These are phyloP conservation scores for Schizophyllum amplum DNA, from an alignment of 1,284 basidiomycete species.

Conservation along the genomic window DNA sequence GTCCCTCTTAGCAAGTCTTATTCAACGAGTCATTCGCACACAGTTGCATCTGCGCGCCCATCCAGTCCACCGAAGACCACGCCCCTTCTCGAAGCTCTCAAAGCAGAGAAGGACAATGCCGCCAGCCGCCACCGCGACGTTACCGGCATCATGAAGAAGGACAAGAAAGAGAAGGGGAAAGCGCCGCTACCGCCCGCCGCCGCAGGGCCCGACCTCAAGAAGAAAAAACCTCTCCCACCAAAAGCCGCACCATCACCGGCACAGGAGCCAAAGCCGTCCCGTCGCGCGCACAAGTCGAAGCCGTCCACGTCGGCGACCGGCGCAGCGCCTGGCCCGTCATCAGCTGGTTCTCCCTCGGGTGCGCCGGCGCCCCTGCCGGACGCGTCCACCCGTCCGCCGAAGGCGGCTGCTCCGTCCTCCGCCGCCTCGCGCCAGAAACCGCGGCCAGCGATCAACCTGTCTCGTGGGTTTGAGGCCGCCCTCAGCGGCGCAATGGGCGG, in stretches of 20 bases:
- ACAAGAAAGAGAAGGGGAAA: conserved; percentile 3
- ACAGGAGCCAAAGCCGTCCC: conserved; percentile 1
- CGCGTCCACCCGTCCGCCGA: conserved; percentile 13
- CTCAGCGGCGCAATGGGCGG: conserved; percentile 35
- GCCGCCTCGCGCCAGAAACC: conserved; percentile 28
- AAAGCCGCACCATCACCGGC: conserved; percentile 20
- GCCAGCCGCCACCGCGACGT: conserved; percentile 59
- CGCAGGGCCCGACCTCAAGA: conserved; percentile 13
- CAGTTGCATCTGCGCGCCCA: conserved; percentile 54
- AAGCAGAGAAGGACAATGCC: conserved; percentile 72
- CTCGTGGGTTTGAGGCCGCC: conserved; percentile 58
- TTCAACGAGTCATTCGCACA: not conserved
- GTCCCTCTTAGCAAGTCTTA: not conserved
- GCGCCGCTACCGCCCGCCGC: conserved; percentile 3
- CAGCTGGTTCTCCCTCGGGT: conserved; percentile 13
- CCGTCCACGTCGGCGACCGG: conserved; percentile 5
- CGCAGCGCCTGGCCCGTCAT: conserved; percentile 9
- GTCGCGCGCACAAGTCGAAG: conserved; percentile 2
- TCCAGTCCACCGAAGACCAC: conserved; percentile 67
- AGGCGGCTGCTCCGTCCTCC: conserved; percentile 13
- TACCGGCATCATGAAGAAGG: conserved; percentile 49
- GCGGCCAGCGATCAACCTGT: conserved; percentile 50
- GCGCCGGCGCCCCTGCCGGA: conserved; percentile 13
- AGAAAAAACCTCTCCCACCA: conserved; percentile 36
- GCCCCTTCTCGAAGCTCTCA: conserved; percentile 82